Evolutionary conservation across 176 grass and related monocot species (phyloP).

Genomic region (Oryza glaberrima): DNA sequence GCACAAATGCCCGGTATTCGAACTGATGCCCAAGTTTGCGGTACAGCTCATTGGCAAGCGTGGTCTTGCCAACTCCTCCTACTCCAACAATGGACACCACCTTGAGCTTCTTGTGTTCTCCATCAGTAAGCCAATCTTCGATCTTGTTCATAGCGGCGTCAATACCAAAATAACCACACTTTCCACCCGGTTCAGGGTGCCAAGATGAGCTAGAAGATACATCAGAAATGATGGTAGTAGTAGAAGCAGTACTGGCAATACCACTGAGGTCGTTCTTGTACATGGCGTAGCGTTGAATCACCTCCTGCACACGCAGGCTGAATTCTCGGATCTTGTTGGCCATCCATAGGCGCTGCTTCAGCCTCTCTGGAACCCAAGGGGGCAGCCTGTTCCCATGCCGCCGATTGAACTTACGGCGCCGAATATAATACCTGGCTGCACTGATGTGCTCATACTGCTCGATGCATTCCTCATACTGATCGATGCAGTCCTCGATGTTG

Average conservation of each 20-base stretch:
- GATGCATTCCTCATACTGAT: background rate
- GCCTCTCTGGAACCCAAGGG: too few species aligned
- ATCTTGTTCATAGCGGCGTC: background rate
- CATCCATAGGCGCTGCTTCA: constrained; percentile 33
- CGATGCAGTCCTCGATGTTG: constrained; percentile 33
- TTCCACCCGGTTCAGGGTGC: too few species aligned
- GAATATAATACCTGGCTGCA: background rate
- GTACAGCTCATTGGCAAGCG: background rate
- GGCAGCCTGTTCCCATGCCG: background rate
- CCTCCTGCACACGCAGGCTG: constrained; percentile 21
- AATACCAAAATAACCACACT: background rate
- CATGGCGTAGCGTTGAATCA: constrained; percentile 11
- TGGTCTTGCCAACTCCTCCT: constrained; percentile 34
- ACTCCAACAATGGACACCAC: constrained; percentile 20
- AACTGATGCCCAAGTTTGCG: background rate
- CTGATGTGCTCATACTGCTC: background rate
- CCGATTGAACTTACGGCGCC: background rate
- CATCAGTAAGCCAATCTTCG: background rate
- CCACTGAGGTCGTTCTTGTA: background rate
- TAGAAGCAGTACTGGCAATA: background rate
- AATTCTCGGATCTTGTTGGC: constrained; percentile 46
- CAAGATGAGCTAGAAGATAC: too few species aligned
- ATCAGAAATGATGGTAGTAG: too few species aligned
- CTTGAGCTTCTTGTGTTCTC: constrained; percentile 14
- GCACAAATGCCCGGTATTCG: constrained; percentile 34